A percentile compares a stretch with the other conserved stretches of the same genome.
Evolutionary conservation across 345 rosid genomes (phyloP).

Genomic region (Punica granatum): DNA sequence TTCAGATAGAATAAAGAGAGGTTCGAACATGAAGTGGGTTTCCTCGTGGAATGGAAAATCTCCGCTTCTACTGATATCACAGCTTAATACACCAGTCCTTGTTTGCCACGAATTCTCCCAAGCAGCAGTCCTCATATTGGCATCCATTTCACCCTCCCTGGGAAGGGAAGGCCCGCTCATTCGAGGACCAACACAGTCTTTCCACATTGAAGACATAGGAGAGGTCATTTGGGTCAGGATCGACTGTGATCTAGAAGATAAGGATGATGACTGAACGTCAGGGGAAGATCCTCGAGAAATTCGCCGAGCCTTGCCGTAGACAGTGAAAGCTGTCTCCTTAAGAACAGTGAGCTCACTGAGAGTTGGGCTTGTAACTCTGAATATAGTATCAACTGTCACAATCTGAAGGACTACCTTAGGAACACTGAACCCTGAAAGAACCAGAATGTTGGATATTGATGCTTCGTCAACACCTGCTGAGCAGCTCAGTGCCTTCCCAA

Average conservation of each 20-base stretch:
- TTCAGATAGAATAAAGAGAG: conserved; percentile 91
- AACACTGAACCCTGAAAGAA: conserved; percentile 80
- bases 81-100: conserved; percentile 72
- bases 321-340: conserved; percentile 92
- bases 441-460: conserved; percentile 65
- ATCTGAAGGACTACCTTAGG: conserved; percentile 85
- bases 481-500: conserved; percentile 81
- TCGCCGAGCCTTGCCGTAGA: conserved; percentile 91
- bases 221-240: conserved; percentile 52
- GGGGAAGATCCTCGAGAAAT: conserved; percentile 63
- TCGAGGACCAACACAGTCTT: conserved; percentile 78
- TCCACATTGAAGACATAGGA: conserved; percentile 68
- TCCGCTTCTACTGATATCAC: conserved; percentile 75
- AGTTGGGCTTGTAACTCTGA: conserved; percentile 87
- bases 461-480: conserved; percentile 87
- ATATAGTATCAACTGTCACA: conserved; percentile 81
- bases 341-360: conserved; percentile 76
- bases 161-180: conserved; percentile 67
- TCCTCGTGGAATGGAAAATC: conserved; percentile 59
- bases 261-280: conserved; percentile 56
- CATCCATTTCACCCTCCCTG: conserved; percentile 89
- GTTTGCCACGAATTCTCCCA: conserved; percentile 96
- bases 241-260: conserved; percentile 61
- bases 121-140: conserved; percentile 58
- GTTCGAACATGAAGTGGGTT: conserved; percentile 77